Conservation (phyloP, 805 yeast species). For the Saccharomycopsis schoenii region DNA sequence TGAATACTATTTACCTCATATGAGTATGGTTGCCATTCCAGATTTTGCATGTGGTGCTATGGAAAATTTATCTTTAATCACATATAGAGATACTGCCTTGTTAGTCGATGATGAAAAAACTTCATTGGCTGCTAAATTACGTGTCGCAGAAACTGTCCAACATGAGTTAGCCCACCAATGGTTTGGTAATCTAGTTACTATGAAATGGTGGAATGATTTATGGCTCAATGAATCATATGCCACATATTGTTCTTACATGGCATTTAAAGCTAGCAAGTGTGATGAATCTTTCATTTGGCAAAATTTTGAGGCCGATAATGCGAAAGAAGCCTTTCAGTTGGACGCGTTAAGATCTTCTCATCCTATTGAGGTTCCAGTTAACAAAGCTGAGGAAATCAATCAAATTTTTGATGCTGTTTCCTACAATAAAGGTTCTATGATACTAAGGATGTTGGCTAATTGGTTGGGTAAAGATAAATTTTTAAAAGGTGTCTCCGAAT, state of each 20-base stretch:
- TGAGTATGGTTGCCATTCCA: slow-evolving; percentile 75
- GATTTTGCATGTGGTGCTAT: slow-evolving; percentile 83
- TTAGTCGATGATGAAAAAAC: slow-evolving; percentile 64
- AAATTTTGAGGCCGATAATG: slow-evolving; percentile 68
- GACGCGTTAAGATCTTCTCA: slow-evolving; percentile 79
- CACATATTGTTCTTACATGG: slow-evolving; percentile 57
- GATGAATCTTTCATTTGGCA: slow-evolving; percentile 88
- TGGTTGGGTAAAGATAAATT: slow-evolving; percentile 74
- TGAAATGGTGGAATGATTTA: slow-evolving; percentile 89
- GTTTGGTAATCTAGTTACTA: slow-evolving; percentile 84
- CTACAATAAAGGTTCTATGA: slow-evolving; percentile 74
- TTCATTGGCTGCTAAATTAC: slow-evolving; percentile 50
- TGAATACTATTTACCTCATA: slow-evolving; percentile 69
- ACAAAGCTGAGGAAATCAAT: slow-evolving; percentile 67
- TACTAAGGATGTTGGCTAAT: slow-evolving; percentile 67
- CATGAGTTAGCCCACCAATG: slow-evolving; percentile 90
- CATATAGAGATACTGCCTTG: slow-evolving; percentile 69
- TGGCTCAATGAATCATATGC: slow-evolving; percentile 89
- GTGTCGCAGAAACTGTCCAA: slow-evolving; percentile 79
- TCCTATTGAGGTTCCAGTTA: slow-evolving; percentile 80
- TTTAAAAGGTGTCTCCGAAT: slow-evolving; percentile 69
- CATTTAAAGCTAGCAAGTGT: slow-evolving; percentile 70
- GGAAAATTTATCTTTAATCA: slow-evolving; percentile 80
- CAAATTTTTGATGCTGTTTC: slow-evolving; percentile 83
- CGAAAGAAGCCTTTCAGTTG: slow-evolving; percentile 63